These are phyloP conservation scores for Aureobasidium vineae DNA, from an alignment of 2,329 filamentous ascomycete genomes.

Conservation along the genomic window DNA sequence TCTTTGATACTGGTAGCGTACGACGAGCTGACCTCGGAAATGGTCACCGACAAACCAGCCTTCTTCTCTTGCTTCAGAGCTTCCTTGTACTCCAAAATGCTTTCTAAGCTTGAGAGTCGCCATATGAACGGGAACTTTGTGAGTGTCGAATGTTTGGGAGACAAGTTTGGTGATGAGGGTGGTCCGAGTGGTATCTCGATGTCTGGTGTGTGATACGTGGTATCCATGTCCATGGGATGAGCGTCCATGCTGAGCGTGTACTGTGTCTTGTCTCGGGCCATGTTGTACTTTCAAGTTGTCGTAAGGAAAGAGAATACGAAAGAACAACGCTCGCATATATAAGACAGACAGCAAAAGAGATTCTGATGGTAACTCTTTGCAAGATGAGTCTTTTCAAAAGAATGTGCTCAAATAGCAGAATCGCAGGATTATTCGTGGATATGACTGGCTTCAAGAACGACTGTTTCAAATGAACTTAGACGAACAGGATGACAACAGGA, in stretches of 20 bases:
- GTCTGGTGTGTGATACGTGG: background rate
- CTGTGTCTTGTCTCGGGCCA: background rate
- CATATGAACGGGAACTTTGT: background rate
- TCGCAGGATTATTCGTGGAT: background rate
- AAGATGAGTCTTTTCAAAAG: background rate
- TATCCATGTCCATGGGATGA: background rate
- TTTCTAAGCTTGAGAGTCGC: slow-evolving; percentile 34
- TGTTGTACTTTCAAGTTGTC: background rate
- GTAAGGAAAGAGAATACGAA: background rate
- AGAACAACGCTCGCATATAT: background rate
- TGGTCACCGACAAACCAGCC: slow-evolving; percentile 29
- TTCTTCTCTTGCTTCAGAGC: slow-evolving; percentile 32
- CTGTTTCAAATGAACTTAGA: background rate
- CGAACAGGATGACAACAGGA: background rate
- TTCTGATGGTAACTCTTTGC: background rate
- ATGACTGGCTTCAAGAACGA: background rate
- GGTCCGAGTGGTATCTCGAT: background rate
- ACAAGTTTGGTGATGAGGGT: background rate
- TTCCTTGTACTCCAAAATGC: slow-evolving; percentile 37
- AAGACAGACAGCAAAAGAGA: background rate
- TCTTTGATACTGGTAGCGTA: background rate
- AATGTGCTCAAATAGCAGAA: background rate
- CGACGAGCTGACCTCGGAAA: background rate
- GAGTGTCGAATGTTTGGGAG: background rate
- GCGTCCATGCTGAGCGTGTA: background rate